Conservation (phyloP, 23 red algal genomes). For the Gracilaria gracilis region DNA sequence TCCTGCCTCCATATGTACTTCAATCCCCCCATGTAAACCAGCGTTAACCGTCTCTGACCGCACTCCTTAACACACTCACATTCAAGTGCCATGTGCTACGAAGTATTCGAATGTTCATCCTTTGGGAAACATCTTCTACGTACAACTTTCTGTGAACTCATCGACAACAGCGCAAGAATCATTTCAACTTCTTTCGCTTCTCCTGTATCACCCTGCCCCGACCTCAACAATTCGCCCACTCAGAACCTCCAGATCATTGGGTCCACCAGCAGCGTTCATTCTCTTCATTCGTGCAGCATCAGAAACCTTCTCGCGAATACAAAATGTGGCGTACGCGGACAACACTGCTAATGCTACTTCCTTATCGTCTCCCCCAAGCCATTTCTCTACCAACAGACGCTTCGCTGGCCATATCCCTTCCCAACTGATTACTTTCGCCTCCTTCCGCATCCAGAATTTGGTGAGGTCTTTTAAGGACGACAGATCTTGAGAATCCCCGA, state of each 20-base stretch:
- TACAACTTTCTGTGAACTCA: neutral
- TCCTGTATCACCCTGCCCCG: neutral
- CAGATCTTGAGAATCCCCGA: neutral
- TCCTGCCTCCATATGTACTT: neutral
- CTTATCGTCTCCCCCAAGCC: neutral
- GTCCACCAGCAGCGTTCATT: neutral
- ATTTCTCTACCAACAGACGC: neutral
- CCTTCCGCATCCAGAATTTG: conserved; percentile 34
- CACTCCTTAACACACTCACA: neutral
- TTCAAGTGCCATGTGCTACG: neutral
- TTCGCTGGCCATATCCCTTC: conserved; percentile 8
- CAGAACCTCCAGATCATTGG: conserved; percentile 27
- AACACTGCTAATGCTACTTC: conserved; percentile 4
- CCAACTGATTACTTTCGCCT: conserved; percentile 17
- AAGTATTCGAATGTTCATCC: neutral
- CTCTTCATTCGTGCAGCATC: conserved; percentile 20
- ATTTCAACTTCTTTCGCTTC: neutral
- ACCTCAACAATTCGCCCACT: conserved; percentile 8
- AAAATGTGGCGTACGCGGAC: conserved; percentile 5
- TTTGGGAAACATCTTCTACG: neutral
- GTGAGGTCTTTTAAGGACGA: conserved; percentile 15
- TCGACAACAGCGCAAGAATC: neutral
- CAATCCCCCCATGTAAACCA: conserved; percentile 27
- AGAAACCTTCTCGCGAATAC: conserved; percentile 10
- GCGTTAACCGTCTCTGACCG: conserved; percentile 19